Conservation (phyloP, 2,329 filamentous ascomycete genomes). For the Nigrograna mackinnonii region DNA sequence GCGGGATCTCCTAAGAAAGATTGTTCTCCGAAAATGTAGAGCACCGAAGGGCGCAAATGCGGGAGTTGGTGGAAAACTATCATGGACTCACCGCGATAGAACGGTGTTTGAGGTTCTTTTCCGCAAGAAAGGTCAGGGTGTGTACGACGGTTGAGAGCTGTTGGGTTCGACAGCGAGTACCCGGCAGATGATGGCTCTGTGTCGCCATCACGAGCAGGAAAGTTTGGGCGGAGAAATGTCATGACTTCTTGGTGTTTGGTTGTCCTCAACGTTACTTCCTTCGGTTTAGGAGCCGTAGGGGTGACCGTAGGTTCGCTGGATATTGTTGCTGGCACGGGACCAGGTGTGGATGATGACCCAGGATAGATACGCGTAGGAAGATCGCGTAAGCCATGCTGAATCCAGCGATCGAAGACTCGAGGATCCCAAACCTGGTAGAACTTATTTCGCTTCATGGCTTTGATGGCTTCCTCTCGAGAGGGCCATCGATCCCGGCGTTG, state of each 20-base stretch:
- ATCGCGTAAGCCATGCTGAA: constrained; percentile 74
- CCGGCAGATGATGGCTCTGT: constrained; percentile 47
- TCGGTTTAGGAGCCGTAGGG: constrained; percentile 26
- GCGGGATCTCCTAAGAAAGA: constrained; percentile 60
- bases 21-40: constrained; percentile 70
- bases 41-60: constrained; percentile 63
- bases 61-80: constrained; percentile 62
- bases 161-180: constrained; percentile 28
- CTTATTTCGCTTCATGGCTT: constrained; percentile 66
- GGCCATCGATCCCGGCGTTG: constrained; percentile 82
- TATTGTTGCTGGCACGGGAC: constrained; percentile 16
- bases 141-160: constrained; percentile 40
- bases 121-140: constrained; percentile 46
- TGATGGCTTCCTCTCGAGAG: constrained; percentile 69
- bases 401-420: constrained; percentile 75
- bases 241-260: constrained; percentile 88
- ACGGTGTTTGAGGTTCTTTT: constrained; percentile 49
- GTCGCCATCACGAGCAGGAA: constrained; percentile 46
- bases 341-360: constrained; percentile 19
- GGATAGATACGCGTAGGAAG: constrained; percentile 67
- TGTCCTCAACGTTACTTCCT: constrained; percentile 73
- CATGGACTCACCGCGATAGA: constrained; percentile 70
- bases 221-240: constrained; percentile 70
- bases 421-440: constrained; percentile 86
- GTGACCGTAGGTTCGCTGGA: constrained; percentile 22